Conservation (phyloP, 306 rosid species). For the Pyrus pyrifolia region DNA sequence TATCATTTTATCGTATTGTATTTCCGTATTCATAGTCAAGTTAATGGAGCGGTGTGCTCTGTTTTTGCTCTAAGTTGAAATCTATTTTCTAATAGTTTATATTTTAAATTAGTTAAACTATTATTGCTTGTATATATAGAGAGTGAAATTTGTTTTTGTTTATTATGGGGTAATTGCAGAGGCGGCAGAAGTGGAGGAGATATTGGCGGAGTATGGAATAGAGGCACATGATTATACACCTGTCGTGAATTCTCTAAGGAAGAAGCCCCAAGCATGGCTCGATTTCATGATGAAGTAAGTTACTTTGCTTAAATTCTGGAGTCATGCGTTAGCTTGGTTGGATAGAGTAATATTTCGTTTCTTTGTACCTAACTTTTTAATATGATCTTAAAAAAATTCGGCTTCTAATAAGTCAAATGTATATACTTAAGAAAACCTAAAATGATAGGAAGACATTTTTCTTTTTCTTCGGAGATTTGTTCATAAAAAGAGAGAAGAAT, state of each 20-base stretch:
- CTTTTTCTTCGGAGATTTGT: neutral
- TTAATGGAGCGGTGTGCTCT: neutral
- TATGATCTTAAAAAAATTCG: too few relatives aligned
- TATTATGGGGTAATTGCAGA: constrained; percentile 26
- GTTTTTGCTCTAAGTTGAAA: too few relatives aligned
- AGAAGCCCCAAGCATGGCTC: constrained; percentile 82
- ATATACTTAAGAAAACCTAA: neutral
- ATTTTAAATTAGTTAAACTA: too few relatives aligned
- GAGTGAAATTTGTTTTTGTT: neutral
- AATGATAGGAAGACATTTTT: neutral
- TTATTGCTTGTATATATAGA: neutral
- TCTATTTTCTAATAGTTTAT: neutral
- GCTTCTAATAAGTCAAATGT: neutral
- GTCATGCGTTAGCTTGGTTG: neutral
- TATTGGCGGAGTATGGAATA: constrained; percentile 65
- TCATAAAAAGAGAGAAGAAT: too few relatives aligned
- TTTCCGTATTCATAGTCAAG: neutral
- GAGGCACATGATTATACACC: constrained; percentile 76
- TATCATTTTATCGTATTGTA: too few relatives aligned
- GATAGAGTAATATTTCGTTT: too few relatives aligned
- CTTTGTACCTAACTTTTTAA: neutral
- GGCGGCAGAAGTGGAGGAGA: constrained; percentile 84
- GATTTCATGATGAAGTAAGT: constrained; percentile 98
- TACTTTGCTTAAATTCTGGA: neutral
- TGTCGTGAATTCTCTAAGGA: constrained; percentile 70